Conservation (phyloP, 441 rosid species). For the Dalechampia spathulata region DNA sequence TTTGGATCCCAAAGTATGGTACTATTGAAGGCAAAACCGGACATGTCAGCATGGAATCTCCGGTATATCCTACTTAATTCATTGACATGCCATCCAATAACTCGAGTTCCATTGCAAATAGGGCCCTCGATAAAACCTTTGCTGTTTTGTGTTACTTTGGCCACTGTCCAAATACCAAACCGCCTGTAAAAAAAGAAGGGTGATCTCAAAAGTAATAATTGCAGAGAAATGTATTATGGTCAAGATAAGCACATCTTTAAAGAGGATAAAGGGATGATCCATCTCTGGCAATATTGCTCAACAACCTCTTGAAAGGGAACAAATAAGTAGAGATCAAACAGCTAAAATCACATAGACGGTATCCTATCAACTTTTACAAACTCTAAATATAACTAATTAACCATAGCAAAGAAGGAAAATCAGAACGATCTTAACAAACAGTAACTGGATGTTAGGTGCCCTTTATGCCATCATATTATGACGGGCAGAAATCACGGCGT, state of each 20-base stretch:
- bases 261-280: constrained; percentile 2
- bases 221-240: background rate
- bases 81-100: constrained; percentile 53
- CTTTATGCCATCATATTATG: background rate
- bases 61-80: constrained; percentile 23
- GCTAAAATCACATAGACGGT: constrained; percentile 1
- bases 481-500: background rate
- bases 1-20: constrained; percentile 62
- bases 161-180: constrained; percentile 59
- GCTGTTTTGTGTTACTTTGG: constrained; percentile 27
- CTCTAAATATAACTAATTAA: no score
- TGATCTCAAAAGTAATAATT: background rate
- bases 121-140: constrained; percentile 41
- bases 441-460: background rate
- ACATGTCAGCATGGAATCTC: constrained; percentile 51
- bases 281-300: background rate
- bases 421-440: no score
- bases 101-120: constrained; percentile 45
- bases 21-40: constrained; percentile 66
- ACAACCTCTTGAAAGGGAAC: constrained; percentile 6
- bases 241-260: background rate
- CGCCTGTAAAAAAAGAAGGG: constrained; percentile 27
- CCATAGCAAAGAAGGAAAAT: no score
- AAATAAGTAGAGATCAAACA: background rate
- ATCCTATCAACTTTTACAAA: no score